These are phyloP conservation scores for Ganoderma meredithae DNA, from an alignment of 1,284 basidiomycete species.

Conservation along the genomic window DNA sequence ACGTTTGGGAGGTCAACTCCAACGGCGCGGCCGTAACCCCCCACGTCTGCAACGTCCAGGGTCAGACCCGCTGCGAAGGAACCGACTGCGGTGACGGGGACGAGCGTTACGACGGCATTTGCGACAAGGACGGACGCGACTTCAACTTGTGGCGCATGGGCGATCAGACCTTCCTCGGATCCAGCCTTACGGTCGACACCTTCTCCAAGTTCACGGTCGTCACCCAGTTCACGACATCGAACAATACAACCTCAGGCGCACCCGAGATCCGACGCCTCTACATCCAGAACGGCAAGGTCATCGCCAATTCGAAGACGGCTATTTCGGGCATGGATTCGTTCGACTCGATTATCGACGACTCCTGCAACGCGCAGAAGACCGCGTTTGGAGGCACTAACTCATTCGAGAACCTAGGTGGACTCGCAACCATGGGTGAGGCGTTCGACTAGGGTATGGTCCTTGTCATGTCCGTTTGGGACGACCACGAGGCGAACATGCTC, in stretches of 20 bases:
- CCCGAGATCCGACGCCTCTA: constrained; percentile 61
- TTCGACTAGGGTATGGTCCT: constrained; percentile 60
- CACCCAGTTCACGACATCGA: constrained; percentile 56
- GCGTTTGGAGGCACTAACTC: constrained; percentile 46
- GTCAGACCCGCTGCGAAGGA: constrained; percentile 51
- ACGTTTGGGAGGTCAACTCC: constrained; percentile 64
- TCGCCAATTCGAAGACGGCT: constrained; percentile 56
- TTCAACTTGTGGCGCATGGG: constrained; percentile 66
- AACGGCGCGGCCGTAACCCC: constrained; percentile 55
- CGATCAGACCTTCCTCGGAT: constrained; percentile 54
- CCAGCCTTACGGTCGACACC: constrained; percentile 55
- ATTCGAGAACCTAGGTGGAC: constrained; percentile 45
- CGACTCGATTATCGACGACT: constrained; percentile 49
- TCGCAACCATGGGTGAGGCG: constrained; percentile 52
- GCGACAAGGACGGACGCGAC: constrained; percentile 62
- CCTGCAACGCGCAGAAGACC: constrained; percentile 49
- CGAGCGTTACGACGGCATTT: constrained; percentile 51
- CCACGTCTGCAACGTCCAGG: constrained; percentile 52
- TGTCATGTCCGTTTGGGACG: constrained; percentile 63
- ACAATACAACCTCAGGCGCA: constrained; percentile 52
- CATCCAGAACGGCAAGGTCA: constrained; percentile 58
- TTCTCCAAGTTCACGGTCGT: constrained; percentile 53
- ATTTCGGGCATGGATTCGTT: constrained; percentile 47
- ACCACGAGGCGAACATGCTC: constrained; percentile 62
- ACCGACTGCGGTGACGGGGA: constrained; percentile 47